A percentile compares a stretch with the other conserved stretches of the same genome.
phyloP scores from a whole-genome alignment of 2,329 filamentous ascomycete genomes.

The Lasiodiplodia theobromae region DNA sequence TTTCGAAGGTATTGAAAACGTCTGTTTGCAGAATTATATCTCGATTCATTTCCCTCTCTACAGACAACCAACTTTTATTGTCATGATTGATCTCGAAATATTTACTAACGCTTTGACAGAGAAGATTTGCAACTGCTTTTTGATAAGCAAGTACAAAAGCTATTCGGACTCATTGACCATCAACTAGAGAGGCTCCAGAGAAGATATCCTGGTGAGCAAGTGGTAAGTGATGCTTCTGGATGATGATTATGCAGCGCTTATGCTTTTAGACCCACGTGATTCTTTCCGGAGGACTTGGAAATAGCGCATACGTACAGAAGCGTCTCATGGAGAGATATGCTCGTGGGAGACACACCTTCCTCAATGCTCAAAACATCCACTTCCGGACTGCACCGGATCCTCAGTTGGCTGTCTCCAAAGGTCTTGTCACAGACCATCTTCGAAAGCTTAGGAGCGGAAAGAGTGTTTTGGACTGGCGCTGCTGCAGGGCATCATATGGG shows the following conservation, averaged over 20 bases:
- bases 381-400: conserved; percentile 56
- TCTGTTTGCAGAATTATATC: too few species aligned
- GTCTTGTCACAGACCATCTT: conserved; percentile 60
- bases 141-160: conserved; percentile 45
- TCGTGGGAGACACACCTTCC: conserved; percentile 33
- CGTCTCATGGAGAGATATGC: conserved; percentile 45
- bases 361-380: conserved; percentile 38
- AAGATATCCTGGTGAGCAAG: conserved; percentile 40
- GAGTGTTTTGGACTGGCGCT: conserved; percentile 53
- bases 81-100: too few species aligned
- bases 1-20: conserved; percentile 38
- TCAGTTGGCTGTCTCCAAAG: conserved; percentile 63
- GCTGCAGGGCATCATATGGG: conserved; percentile 47
- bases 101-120: conserved; percentile 11
- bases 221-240: conserved; percentile 31
- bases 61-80: too few species aligned
- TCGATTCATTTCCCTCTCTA: too few species aligned
- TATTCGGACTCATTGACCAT: conserved; percentile 45
- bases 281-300: conserved; percentile 53
- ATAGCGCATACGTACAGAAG: conserved; percentile 51
- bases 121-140: conserved; percentile 45
- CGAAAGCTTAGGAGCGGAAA: conserved; percentile 53
- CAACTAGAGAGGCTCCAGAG: conserved; percentile 42
- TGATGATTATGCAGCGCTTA: background rate
- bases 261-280: conserved; percentile 42